Percentiles rank a stretch among this genome's conserved stretches.
phyloP scores from a whole-genome alignment of 2,329 filamentous ascomycete species.

The Trichoderma breve region DNA sequence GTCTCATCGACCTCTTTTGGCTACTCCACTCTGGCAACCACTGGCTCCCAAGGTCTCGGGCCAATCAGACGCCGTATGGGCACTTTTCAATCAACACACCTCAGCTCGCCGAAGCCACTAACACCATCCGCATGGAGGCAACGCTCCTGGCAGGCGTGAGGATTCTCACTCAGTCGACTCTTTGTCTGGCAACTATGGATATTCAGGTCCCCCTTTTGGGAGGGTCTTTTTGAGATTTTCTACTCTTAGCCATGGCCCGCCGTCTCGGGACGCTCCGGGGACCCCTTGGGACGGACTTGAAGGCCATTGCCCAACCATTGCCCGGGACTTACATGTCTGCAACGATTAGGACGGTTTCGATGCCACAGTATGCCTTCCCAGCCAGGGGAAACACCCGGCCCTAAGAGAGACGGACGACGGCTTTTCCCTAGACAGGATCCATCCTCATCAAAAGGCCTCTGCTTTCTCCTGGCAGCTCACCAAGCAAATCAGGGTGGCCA shows the following conservation, averaged over 20 bases:
- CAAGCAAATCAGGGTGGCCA: not conserved
- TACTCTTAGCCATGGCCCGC: conserved; percentile 28
- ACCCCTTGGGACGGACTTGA: conserved; percentile 22
- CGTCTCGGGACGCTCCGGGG: conserved; percentile 23
- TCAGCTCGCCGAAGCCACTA: conserved; percentile 31
- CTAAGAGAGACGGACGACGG: conserved; percentile 19
- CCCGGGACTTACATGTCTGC: conserved; percentile 24
- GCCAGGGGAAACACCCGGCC: conserved; percentile 26
- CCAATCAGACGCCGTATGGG: conserved; percentile 34
- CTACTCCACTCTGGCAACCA: conserved; percentile 28
- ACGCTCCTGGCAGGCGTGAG: conserved; percentile 12
- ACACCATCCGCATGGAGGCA: conserved; percentile 11
- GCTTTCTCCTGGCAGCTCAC: not conserved
- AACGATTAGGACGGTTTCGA: conserved; percentile 1
- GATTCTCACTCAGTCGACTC: conserved; percentile 18
- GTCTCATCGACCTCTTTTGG: conserved; percentile 21
- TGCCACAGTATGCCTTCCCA: conserved; percentile 20
- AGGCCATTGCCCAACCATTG: conserved; percentile 32
- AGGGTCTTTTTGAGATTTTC: conserved; percentile 19
- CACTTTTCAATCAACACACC: conserved; percentile 34
- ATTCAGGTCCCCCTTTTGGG: conserved; percentile 25
- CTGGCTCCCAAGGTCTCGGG: conserved; percentile 22
- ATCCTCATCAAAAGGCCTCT: conserved; percentile 3
- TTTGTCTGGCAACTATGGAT: conserved; percentile 17
- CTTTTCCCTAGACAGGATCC: conserved; percentile 21